phyloP scores from a whole-genome alignment of 1,284 basidiomycete species.

The Pisolithus thermaeus region DNA sequence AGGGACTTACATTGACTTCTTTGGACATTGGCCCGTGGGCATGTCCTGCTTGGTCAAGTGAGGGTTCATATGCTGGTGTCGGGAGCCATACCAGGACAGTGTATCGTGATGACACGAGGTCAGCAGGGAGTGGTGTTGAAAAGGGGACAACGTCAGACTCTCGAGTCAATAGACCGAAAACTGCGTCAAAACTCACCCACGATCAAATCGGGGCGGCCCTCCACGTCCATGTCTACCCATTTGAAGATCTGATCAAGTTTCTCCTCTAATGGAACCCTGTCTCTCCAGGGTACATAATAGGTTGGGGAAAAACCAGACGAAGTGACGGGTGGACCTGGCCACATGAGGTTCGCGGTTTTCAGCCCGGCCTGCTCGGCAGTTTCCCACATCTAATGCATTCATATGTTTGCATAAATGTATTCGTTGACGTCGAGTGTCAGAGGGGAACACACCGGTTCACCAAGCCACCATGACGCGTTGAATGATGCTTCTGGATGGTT shows the following conservation, averaged over 20 bases:
- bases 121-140: no score
- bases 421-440: not conserved
- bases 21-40: conserved; percentile 67
- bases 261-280: conserved; percentile 45
- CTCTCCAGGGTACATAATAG: conserved; percentile 74
- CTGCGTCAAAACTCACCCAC: conserved; percentile 44
- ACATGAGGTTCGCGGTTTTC: conserved; percentile 86
- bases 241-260: conserved; percentile 71
- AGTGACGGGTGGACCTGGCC: conserved; percentile 80
- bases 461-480: conserved; percentile 77
- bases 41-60: conserved; percentile 80
- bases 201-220: conserved; percentile 71
- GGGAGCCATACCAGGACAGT: not conserved
- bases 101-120: not conserved
- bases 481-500: conserved; percentile 56
- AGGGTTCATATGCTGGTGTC: conserved; percentile 64
- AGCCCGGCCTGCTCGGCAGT: conserved; percentile 70
- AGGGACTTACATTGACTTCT: conserved; percentile 57
- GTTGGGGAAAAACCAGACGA: conserved; percentile 58
- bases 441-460: conserved; percentile 66
- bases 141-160: not conserved
- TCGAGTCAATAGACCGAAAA: conserved; percentile 2
- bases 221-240: conserved; percentile 69
- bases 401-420: not conserved
- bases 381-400: conserved; percentile 72